Conservation (phyloP, 331 rosid species). For the Erythrophleum ivorense region DNA sequence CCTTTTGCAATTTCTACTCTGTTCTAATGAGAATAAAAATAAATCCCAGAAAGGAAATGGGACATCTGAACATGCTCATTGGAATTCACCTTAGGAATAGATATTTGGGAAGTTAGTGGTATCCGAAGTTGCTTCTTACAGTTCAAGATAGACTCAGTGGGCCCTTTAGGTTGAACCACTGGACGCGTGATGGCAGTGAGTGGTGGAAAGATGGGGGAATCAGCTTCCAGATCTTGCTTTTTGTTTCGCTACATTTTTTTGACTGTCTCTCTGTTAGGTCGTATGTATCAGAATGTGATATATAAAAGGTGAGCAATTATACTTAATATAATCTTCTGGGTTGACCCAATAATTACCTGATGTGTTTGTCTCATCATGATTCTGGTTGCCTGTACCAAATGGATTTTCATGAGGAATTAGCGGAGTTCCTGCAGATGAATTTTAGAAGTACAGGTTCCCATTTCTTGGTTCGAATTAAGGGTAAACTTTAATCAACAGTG, state of each 20-base stretch:
- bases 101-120: conserved; percentile 56
- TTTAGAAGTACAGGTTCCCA: too few species aligned
- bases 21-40: conserved; percentile 56
- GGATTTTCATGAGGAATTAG: too few species aligned
- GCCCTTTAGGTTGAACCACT: conserved; percentile 48
- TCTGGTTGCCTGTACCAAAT: neutral
- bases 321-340: conserved; percentile 17
- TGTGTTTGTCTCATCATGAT: neutral
- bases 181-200: conserved; percentile 44
- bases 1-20: conserved; percentile 47
- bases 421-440: too few species aligned
- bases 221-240: conserved; percentile 41
- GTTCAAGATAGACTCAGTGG: conserved; percentile 44
- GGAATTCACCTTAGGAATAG: conserved; percentile 51
- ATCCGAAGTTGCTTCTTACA: conserved; percentile 47
- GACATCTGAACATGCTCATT: conserved; percentile 36
- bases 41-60: conserved; percentile 49
- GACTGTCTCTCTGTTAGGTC: conserved; percentile 19
- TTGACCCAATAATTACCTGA: neutral
- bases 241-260: conserved; percentile 32
- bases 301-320: conserved; percentile 20
- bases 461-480: too few species aligned
- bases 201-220: conserved; percentile 31
- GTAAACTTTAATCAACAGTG: too few species aligned
- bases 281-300: conserved; percentile 34